A percentile compares a stretch with the other conserved stretches of the same genome.
Conservation (phyloP, 2,329 filamentous ascomycete genomes). For the Talaromyces sp. region DNA sequence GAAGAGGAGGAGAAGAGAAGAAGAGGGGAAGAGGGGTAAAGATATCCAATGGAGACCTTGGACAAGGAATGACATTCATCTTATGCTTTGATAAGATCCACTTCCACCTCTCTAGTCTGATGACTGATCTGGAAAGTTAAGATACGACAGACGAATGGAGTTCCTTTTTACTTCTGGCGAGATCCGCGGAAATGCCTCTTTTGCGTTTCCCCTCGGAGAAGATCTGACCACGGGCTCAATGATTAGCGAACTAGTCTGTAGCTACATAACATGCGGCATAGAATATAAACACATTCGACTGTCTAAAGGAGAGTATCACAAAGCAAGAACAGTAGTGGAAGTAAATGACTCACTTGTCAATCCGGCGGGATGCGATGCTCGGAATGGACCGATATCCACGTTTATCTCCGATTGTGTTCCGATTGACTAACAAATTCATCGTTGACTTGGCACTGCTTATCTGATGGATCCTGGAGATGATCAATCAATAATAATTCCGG, state of each 20-base stretch:
- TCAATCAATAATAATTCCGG: neutral
- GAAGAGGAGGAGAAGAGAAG: conserved; percentile 1
- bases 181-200: neutral
- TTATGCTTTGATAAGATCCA: neutral
- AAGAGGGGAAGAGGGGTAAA: neutral
- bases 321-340: too few species aligned
- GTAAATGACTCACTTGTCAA: neutral
- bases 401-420: neutral
- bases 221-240: neutral
- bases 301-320: too few species aligned
- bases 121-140: neutral
- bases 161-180: neutral
- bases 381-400: neutral
- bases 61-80: neutral
- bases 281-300: neutral
- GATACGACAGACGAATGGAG: neutral
- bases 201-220: neutral
- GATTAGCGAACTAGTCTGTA: neutral
- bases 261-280: neutral
- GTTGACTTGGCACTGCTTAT: neutral
- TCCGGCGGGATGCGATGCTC: neutral
- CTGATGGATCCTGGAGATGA: neutral
- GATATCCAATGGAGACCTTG: too few species aligned
- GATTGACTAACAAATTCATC: neutral
- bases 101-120: neutral